Base-by-base conservation (phyloP, 2,329 filamentous ascomycete species). In the Penicillium sp. region DNA sequence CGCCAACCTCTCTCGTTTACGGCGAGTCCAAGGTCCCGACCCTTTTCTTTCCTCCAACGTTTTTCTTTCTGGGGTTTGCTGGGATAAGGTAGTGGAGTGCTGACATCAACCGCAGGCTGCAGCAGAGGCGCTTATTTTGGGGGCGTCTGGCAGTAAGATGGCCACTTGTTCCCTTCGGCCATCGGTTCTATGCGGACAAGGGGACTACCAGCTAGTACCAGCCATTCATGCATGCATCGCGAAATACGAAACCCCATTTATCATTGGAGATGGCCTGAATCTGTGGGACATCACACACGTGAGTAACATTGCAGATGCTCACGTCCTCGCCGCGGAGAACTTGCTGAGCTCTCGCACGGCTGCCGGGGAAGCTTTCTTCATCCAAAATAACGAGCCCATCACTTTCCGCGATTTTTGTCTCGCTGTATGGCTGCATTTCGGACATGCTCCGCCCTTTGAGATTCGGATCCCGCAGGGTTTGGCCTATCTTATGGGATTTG, bases 371-470 rank as follows among this genome's bases (percentile, higher is more conserved):
- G 69, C 66, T 6, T 74, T 75, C 52, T 75, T 75, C 58, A 72
- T 75, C 20, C 71, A 73, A 47, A 75, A 75, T 53, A 72, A 75
- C 49, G 70, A 75, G 49, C 72, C 72, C 33, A 70, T 75, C 40
- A 58, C 68, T 13, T 75, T 75, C 52, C 66, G 73, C 18, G 67
- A 72, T 56, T 73, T 75, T 43, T 74, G 72, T 49, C 61, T 75
- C 28, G 67, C 66, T 7, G 66, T 75, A 39, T 75, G 72, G 73
- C 64, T 61, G 9, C 64, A 70, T 46, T 82, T 82, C 58, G 79
- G 73, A 0, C 70, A 77, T 24, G 58, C 60, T 12, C 80, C 81
- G 4, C 59, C 61, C 0, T 78, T 72, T 44, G 62, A 77, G 41
- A 50, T 82, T 6, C 66, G 61, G 27, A 73, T 83, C 12, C 79